phyloP scores from a whole-genome alignment of 495 filamentous ascomycete genomes.

The Cenococcum geophilum region DNA sequence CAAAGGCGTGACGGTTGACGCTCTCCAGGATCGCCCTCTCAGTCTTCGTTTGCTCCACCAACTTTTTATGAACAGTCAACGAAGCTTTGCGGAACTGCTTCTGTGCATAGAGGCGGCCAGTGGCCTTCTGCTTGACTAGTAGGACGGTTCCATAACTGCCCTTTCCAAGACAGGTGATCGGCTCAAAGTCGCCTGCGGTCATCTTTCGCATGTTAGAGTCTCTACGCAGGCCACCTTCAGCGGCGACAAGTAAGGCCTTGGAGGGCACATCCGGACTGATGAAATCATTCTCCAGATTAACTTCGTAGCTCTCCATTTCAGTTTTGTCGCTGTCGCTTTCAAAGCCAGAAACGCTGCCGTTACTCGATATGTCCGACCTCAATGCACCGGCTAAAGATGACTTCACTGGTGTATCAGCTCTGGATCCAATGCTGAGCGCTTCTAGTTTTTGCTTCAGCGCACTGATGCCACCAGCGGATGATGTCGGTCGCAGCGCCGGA shows the following conservation, averaged over 20 bases:
- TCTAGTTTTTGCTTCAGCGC: conserved; percentile 72
- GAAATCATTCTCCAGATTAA: conserved; percentile 83
- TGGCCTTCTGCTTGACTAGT: conserved; percentile 78
- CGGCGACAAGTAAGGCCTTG: conserved; percentile 35
- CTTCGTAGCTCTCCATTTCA: conserved; percentile 74
- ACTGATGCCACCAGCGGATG: conserved; percentile 64
- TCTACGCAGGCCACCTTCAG: conserved; percentile 41
- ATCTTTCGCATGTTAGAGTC: conserved; percentile 60
- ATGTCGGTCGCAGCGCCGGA: conserved; percentile 53
- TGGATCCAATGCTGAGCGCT: conserved; percentile 47
- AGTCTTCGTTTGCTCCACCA: conserved; percentile 94
- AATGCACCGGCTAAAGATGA: conserved; percentile 14
- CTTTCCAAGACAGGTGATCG: conserved; percentile 92
- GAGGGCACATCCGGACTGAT: conserved; percentile 60
- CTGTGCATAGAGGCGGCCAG: conserved; percentile 88
- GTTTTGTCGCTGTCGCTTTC: conserved; percentile 46
- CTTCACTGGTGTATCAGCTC: conserved; percentile 18
- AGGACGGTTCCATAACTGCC: conserved; percentile 91
- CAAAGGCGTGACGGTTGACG: conserved; percentile 91
- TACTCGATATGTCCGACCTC: conserved; percentile 41
- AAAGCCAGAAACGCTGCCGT: conserved; percentile 54
- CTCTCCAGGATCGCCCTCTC: conserved; percentile 91
- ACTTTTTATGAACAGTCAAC: conserved; percentile 81
- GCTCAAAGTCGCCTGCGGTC: conserved; percentile 83
- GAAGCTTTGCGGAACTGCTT: conserved; percentile 98